Evolutionary conservation across 441 rosid genomes (phyloP).

Genomic region (Pelargonium myrrhifolium): DNA sequence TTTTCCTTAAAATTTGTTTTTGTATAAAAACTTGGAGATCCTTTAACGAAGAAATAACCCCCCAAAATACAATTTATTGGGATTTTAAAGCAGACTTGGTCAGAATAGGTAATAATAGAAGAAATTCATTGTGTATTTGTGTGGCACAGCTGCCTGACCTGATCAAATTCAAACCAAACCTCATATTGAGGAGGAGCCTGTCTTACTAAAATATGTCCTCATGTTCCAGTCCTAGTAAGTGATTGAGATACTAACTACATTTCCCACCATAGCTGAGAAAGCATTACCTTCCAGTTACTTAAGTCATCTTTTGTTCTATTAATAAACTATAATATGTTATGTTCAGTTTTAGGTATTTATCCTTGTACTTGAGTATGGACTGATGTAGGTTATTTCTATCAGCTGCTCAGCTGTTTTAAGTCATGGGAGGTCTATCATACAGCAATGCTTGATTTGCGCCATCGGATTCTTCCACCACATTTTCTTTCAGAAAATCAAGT

Average conservation of each 20-base stretch:
- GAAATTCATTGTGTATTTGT: neutral
- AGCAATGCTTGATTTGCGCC: constrained; percentile 69
- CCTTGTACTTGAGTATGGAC: constrained; percentile 1
- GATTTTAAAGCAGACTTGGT: neutral
- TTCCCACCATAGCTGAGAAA: neutral
- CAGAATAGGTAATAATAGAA: too few species aligned
- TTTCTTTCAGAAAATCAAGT: constrained; percentile 77
- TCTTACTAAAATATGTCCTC: neutral
- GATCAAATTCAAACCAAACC: neutral
- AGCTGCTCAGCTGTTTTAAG: constrained; percentile 73
- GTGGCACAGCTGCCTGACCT: neutral
- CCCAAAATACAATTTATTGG: neutral
- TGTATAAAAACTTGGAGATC: neutral
- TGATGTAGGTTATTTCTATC: constrained; percentile 26
- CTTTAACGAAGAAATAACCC: neutral
- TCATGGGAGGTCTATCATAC: constrained; percentile 52
- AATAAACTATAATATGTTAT: neutral
- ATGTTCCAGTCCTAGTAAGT: neutral
- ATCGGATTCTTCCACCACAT: constrained; percentile 81
- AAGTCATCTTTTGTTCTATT: neutral
- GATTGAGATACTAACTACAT: neutral
- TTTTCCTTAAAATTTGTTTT: neutral
- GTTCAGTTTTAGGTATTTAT: neutral
- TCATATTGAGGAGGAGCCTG: neutral
- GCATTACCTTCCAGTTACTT: neutral